These are phyloP conservation scores for Pichia terricola DNA, from an alignment of 1,139 yeast species.

Conservation along the genomic window DNA sequence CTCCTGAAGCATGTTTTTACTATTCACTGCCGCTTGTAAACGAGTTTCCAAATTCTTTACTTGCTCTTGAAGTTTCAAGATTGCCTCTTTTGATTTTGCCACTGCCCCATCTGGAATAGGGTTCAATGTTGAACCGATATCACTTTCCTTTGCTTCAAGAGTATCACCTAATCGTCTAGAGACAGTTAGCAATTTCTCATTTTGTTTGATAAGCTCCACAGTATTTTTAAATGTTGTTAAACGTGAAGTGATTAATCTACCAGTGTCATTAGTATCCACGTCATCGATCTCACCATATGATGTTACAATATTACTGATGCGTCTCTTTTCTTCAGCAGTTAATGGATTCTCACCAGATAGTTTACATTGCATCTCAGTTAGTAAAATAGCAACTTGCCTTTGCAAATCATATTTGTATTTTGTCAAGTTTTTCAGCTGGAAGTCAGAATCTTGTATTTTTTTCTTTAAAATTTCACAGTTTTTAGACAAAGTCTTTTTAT, in stretches of 20 bases:
- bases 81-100: conserved; percentile 57
- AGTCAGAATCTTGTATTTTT: conserved; percentile 28
- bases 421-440: conserved; percentile 35
- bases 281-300: conserved; percentile 40
- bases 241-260: conserved; percentile 59
- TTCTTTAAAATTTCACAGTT: conserved; percentile 24
- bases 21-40: conserved; percentile 45
- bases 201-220: conserved; percentile 61
- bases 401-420: conserved; percentile 65
- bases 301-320: conserved; percentile 17
- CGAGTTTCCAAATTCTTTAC: conserved; percentile 41
- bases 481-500: conserved; percentile 28
- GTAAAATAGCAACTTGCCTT: conserved; percentile 64
- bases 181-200: conserved; percentile 58
- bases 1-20: conserved; percentile 50
- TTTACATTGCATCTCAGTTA: conserved; percentile 57
- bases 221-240: conserved; percentile 61
- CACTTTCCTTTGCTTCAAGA: conserved; percentile 51
- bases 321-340: conserved; percentile 21
- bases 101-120: conserved; percentile 18
- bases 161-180: conserved; percentile 62
- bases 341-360: conserved; percentile 31
- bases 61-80: conserved; percentile 56
- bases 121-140: conserved; percentile 55
- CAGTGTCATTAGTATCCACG: conserved; percentile 51